These are phyloP conservation scores for Alternaria arborescens DNA, from an alignment of 2,329 filamentous ascomycete genomes.

Conservation along the genomic window DNA sequence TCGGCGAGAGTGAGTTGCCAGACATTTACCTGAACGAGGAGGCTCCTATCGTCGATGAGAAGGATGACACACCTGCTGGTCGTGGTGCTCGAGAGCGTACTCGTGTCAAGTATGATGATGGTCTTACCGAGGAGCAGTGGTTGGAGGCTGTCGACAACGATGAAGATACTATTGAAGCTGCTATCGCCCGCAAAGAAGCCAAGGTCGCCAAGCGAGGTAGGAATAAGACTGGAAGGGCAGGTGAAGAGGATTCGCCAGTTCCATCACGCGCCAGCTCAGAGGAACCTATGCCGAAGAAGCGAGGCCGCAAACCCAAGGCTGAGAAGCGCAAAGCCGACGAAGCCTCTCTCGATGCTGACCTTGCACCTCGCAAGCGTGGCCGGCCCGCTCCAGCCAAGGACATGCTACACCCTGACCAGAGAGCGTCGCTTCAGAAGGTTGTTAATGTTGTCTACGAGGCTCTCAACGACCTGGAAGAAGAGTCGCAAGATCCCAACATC, in stretches of 20 bases:
- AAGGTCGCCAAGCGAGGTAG: constrained; percentile 79
- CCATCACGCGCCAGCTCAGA: constrained; percentile 86
- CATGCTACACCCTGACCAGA: constrained; percentile 72
- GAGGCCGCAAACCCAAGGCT: constrained; percentile 78
- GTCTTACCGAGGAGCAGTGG: constrained; percentile 98
- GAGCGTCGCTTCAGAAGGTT: constrained; percentile 79
- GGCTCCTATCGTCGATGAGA: constrained; percentile 79
- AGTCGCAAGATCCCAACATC: constrained; percentile 66
- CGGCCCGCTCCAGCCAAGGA: constrained; percentile 71
- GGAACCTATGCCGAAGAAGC: constrained; percentile 77
- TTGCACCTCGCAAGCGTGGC: constrained; percentile 70
- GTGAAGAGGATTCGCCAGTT: constrained; percentile 72
- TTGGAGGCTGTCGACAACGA: constrained; percentile 97
- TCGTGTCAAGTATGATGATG: constrained; percentile 94
- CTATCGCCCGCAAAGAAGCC: constrained; percentile 87
- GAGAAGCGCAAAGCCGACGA: constrained; percentile 91
- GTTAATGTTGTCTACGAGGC: constrained; percentile 79
- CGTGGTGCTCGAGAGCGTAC: constrained; percentile 95
- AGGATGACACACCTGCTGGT: constrained; percentile 75
- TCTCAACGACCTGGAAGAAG: constrained; percentile 84
- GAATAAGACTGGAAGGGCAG: constrained; percentile 73
- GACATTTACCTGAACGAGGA: constrained; percentile 93
- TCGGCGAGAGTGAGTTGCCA: constrained; percentile 86
- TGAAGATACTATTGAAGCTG: constrained; percentile 91
- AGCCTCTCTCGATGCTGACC: constrained; percentile 71